These are phyloP conservation scores for Fusarium vanettenii DNA, from an alignment of 2,329 filamentous ascomycete genomes.

Conservation along the genomic window DNA sequence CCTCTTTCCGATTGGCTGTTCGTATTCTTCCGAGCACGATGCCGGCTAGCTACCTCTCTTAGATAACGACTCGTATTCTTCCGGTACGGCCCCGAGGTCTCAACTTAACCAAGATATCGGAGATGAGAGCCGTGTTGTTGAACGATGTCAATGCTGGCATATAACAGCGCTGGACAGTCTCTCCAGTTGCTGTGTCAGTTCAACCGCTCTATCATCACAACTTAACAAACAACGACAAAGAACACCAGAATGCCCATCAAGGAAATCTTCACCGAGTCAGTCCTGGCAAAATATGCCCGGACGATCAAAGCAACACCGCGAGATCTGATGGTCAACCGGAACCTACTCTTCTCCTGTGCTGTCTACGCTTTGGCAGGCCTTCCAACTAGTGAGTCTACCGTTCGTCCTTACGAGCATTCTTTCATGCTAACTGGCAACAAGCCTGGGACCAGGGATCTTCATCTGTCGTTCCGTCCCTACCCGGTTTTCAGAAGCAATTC, in stretches of 20 bases:
- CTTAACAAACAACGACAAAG: no score
- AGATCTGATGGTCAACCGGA: not conserved
- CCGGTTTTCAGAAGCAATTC: conserved; percentile 21
- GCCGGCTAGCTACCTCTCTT: no score
- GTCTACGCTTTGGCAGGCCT: not conserved
- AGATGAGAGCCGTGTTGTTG: no score
- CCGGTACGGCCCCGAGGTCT: no score
- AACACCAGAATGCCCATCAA: not conserved
- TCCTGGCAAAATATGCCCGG: not conserved
- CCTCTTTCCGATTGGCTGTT: not conserved
- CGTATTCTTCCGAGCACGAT: not conserved
- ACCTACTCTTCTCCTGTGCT: not conserved
- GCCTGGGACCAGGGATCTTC: conserved; percentile 31
- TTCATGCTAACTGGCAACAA: not conserved
- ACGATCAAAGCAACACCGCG: not conserved
- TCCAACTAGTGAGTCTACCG: not conserved
- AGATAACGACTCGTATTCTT: not conserved
- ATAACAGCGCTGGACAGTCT: not conserved
- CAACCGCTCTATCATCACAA: no score
- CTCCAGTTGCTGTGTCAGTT: no score
- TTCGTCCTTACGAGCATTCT: accelerated
- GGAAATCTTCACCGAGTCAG: not conserved
- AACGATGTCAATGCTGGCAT: no score
- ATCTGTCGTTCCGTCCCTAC: conserved; percentile 28
- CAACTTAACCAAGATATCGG: no score